Evolutionary conservation across 768 basidiomycete species (phyloP), one percentile per base, ranked within the genome.

Genomic region (Russula dissimulans): DNA sequence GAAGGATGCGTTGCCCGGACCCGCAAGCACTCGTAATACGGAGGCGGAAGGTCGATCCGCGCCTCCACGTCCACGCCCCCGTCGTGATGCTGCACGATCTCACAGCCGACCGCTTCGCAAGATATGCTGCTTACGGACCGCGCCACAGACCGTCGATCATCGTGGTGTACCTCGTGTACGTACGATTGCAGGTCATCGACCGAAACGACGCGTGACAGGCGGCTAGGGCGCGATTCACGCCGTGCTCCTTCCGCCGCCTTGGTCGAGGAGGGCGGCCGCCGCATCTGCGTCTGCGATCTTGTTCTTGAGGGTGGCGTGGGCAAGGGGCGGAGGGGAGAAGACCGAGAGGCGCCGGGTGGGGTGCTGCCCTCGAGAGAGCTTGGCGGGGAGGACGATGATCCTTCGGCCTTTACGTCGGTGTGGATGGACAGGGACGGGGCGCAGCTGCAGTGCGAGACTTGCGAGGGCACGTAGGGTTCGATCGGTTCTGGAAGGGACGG

Each of bases 31-130:
- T 63, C 62, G 32, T 52, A 39, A 49, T 63, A 63, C 1, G 62
- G 62, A n/a, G 62, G 62, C 22, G 62, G 62, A 15, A 63, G 43
- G 50, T 63, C 62, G 26, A 55, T 54, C 18, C 47, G 49, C 8
- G 51, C 22, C 22, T 26, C 22, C 22, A 26, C 26, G 17, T 39
- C 17, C 26, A 36, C 9, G 12, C 53, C 48, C 3, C 62, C 59
- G 41, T 63, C 50, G 45, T 63, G 62, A 38, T 63, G 62, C 17
- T 61, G 59, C 38, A 56, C 54, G 18, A 52, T 22, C 14, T 34
- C 43, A 38, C 38, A 57, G 6, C 18, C 44, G 9, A 29, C 50
- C 39, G 39, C 22, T 39, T 60, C 18, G 47, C 36, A 47, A 31
- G 47, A 44, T 18, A 52, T 5, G 50, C 32, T 34, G 7, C 4